Percentiles rank a stretch among this genome's conserved stretches.
Evolutionary conservation across 2,329 filamentous ascomycete species (phyloP).

Genomic region (Colletotrichum melonis): DNA sequence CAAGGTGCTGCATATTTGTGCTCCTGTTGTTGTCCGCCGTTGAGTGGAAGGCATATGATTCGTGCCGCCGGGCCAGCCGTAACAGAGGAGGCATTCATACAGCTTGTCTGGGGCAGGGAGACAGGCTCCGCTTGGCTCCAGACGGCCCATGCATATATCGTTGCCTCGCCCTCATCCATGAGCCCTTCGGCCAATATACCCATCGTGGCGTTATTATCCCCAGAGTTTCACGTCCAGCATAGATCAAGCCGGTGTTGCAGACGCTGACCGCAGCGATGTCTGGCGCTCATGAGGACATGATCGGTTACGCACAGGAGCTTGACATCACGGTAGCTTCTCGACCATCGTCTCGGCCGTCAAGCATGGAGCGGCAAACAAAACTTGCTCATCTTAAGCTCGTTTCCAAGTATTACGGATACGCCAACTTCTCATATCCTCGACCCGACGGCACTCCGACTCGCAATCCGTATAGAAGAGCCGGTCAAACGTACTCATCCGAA

Average conservation of each 20-base stretch:
- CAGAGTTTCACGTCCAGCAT: neutral
- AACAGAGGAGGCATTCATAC: slow-evolving; percentile 26
- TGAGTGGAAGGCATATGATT: slow-evolving; percentile 26
- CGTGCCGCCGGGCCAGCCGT: slow-evolving; percentile 17
- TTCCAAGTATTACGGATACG: slow-evolving; percentile 52
- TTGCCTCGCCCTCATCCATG: slow-evolving; percentile 22
- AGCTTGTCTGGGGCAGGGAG: slow-evolving; percentile 35
- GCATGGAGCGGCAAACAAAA: slow-evolving; percentile 51
- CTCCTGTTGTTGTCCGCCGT: slow-evolving; percentile 34
- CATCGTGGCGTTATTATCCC: slow-evolving; percentile 3
- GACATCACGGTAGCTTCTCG: slow-evolving; percentile 18
- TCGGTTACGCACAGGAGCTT: slow-evolving; percentile 23
- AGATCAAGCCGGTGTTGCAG: slow-evolving; percentile 23
- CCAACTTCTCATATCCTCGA: slow-evolving; percentile 55
- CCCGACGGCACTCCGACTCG: slow-evolving; percentile 38
- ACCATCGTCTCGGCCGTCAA: slow-evolving; percentile 31
- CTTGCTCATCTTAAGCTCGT: slow-evolving; percentile 52
- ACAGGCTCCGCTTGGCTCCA: neutral
- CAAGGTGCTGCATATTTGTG: slow-evolving; percentile 36
- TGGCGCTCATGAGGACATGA: slow-evolving; percentile 27
- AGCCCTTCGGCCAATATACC: slow-evolving; percentile 6
- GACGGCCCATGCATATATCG: slow-evolving; percentile 34
- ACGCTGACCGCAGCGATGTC: slow-evolving; percentile 31
- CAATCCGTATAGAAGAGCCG: slow-evolving; percentile 33
- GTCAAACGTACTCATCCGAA: slow-evolving; percentile 32